Evolutionary conservation across 208 protist species (phyloP).

Genomic region (Trypanosoma conorhini): DNA sequence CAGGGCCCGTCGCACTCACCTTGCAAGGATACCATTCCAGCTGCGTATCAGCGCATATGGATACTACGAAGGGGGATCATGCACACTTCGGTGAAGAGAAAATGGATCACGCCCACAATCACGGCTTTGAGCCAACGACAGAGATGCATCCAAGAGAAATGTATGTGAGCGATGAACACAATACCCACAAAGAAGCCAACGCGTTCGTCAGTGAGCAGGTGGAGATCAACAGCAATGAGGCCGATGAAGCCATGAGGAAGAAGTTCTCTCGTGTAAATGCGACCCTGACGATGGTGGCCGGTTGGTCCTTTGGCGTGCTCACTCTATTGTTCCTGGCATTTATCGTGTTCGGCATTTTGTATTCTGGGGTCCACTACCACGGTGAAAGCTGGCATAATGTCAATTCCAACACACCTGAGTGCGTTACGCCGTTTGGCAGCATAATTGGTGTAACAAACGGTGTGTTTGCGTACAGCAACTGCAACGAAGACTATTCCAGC

Average conservation of each 20-base stretch:
- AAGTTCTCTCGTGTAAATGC: slow-evolving; percentile 2
- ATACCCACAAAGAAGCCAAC: not conserved
- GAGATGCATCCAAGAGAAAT: not conserved
- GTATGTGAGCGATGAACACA: not conserved
- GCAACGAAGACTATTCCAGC: slow-evolving; percentile 45
- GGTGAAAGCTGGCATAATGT: slow-evolving; percentile 18
- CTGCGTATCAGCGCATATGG: not conserved
- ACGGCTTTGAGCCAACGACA: not conserved
- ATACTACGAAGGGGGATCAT: not conserved
- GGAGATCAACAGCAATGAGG: not conserved
- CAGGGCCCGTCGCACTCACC: not conserved
- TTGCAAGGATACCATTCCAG: no score
- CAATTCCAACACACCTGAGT: not conserved
- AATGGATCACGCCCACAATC: not conserved
- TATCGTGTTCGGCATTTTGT: slow-evolving; percentile 54
- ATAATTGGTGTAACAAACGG: slow-evolving; percentile 53
- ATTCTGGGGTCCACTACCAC: slow-evolving; percentile 49
- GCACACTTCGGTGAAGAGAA: not conserved
- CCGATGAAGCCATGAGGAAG: not conserved
- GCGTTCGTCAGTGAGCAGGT: not conserved
- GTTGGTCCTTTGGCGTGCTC: slow-evolving; percentile 10
- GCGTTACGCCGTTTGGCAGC: slow-evolving; percentile 27
- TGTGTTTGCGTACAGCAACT: slow-evolving; percentile 74
- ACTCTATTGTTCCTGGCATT: slow-evolving; percentile 34
- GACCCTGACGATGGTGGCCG: slow-evolving; percentile 9